phyloP scores from a whole-genome alignment of 768 basidiomycete species.

The Tephrocybe sp. region DNA sequence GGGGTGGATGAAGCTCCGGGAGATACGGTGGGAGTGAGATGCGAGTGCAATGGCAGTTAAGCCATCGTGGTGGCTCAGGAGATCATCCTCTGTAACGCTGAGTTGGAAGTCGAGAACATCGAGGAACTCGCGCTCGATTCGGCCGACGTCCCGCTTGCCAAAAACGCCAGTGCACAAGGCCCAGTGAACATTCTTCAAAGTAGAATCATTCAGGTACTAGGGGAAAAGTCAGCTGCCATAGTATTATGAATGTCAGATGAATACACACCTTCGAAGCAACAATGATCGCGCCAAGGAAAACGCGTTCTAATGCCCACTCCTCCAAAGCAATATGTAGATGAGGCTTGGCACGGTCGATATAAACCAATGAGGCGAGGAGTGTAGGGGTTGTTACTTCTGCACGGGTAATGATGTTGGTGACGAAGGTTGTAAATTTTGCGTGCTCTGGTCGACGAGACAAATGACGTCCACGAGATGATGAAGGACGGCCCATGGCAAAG shows the following conservation, averaged over 20 bases:
- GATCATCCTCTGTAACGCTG: slow-evolving; percentile 57
- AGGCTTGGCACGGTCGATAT: slow-evolving; percentile 73
- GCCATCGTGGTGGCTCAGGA: slow-evolving; percentile 50
- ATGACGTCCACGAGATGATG: slow-evolving; percentile 49
- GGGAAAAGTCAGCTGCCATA: slow-evolving; percentile 8
- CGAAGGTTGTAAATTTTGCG: slow-evolving; percentile 61
- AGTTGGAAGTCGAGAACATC: slow-evolving; percentile 79
- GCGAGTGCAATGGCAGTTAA: slow-evolving; percentile 25
- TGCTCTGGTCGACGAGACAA: slow-evolving; percentile 47
- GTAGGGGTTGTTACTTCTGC: slow-evolving; percentile 73
- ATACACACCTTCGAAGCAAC: slow-evolving; percentile 73
- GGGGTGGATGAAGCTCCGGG: slow-evolving; percentile 18
- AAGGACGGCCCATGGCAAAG: slow-evolving; percentile 67
- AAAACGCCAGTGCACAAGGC: slow-evolving; percentile 81
- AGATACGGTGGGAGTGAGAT: slow-evolving; percentile 21
- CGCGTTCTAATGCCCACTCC: slow-evolving; percentile 86
- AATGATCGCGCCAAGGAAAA: slow-evolving; percentile 89
- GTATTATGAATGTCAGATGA: slow-evolving; percentile 1
- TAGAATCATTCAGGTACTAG: slow-evolving; percentile 85
- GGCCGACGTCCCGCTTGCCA: slow-evolving; percentile 75
- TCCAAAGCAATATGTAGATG: slow-evolving; percentile 80
- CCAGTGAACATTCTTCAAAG: slow-evolving; percentile 91
- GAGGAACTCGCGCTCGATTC: slow-evolving; percentile 81
- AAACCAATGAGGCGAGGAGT: slow-evolving; percentile 68
- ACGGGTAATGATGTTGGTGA: slow-evolving; percentile 61